phyloP scores from a whole-genome alignment of 2,329 filamentous ascomycete species.

The Didymella glomerata region DNA sequence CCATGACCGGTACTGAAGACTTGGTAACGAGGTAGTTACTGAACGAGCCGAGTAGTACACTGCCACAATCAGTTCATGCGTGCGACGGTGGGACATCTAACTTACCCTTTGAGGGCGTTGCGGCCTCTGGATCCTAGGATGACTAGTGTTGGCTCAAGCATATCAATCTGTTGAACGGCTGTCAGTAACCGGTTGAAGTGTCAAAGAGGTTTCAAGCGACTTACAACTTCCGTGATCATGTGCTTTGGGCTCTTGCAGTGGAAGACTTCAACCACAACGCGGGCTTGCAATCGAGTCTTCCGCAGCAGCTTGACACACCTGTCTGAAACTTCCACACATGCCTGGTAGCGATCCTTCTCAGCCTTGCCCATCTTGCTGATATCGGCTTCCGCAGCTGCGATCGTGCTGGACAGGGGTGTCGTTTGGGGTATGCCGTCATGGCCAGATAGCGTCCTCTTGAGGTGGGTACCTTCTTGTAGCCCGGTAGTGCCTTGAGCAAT shows the following conservation, averaged over 20 bases:
- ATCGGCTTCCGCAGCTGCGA: slow-evolving; percentile 47
- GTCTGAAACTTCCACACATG: slow-evolving; percentile 84
- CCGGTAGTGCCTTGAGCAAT: slow-evolving; percentile 79
- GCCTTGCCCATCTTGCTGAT: slow-evolving; percentile 57
- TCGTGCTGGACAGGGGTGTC: slow-evolving; percentile 47
- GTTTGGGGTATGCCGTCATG: slow-evolving; percentile 47
- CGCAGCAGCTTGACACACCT: slow-evolving; percentile 84
- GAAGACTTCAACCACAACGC: slow-evolving; percentile 93
- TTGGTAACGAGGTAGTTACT: slow-evolving; percentile 98
- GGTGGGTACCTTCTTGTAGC: slow-evolving; percentile 73
- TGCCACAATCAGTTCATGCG: slow-evolving; percentile 53
- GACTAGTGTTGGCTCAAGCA: slow-evolving; percentile 88
- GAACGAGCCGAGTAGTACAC: slow-evolving; percentile 93
- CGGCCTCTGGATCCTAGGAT: slow-evolving; percentile 91
- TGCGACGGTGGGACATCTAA: slow-evolving; percentile 23
- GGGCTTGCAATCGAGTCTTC: slow-evolving; percentile 91
- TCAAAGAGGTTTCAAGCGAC: slow-evolving; percentile 41
- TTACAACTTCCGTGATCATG: slow-evolving; percentile 87
- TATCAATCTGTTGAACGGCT: slow-evolving; percentile 71
- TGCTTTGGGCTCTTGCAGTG: slow-evolving; percentile 98
- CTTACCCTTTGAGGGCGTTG: slow-evolving; percentile 91
- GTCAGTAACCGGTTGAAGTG: slow-evolving; percentile 35
- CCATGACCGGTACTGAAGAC: slow-evolving; percentile 97
- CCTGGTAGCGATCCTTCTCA: slow-evolving; percentile 81
- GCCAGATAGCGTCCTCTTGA: slow-evolving; percentile 70